Evolutionary conservation across 2,329 filamentous ascomycete genomes (phyloP), one percentile per base, ranked within the genome.

Genomic region (Capronia americana): DNA sequence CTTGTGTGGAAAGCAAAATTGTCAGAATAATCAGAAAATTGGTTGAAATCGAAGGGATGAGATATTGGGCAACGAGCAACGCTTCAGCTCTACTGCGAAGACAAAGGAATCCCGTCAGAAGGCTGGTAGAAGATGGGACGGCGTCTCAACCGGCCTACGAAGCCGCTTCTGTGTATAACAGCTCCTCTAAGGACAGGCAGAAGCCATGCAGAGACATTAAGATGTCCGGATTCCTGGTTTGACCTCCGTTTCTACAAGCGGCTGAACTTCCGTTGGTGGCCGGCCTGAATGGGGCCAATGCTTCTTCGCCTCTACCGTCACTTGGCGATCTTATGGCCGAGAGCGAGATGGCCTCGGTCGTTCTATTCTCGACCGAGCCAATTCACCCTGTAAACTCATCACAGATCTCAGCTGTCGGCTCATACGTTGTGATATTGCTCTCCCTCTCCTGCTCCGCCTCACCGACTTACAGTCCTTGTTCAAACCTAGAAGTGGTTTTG

Each of bases 181-280:
- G 23, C n/a, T 20, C 46, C 8, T n/a, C 3, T 23, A 50, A 50
- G 46, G 46, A 50, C 46, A 50, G 46, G 46, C 46, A 50, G 46
- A 50, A 50, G 46, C 23, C 46, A 50, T 24, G 12, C 46, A 23
- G 8, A 50, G 8, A 24, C 20, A 8, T 26, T 50, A 17, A 41
- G 4, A 17, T 2, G 34, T 17, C 34, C 6, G 34, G 4, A 17
- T 17, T 41, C 14, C 34, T 41, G 14, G 34, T 6, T 6, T 14
- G 5, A 41, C 12, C 34, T 17, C 4, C 34, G 14, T 17, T 7
- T 17, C 34, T 17, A 41, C 20, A 50, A 17, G 23, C 23, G n/a
- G 5, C 8, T 12, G 23, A 50, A 50, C 46, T 24, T 50, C 46
- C 6, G 46, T 74, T 61, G 72, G 74, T 4, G 76, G 76, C 54